Conservation (phyloP, 257 asterid species). For the Nicotiana undulata region DNA sequence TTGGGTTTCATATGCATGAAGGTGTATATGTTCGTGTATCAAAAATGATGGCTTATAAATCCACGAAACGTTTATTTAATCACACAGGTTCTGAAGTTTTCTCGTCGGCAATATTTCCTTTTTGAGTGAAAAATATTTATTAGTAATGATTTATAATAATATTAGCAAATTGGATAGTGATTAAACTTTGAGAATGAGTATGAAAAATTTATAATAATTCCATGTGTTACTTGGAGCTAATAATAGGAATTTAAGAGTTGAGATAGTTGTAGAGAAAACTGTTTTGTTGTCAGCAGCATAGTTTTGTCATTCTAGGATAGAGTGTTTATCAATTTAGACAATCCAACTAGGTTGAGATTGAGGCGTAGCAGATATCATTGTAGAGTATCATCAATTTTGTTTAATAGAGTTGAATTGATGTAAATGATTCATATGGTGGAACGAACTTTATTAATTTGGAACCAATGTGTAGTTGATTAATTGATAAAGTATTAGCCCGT, state of each 20-base stretch:
- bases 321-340: background rate
- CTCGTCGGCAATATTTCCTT: background rate
- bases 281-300: too few species aligned
- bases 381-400: background rate
- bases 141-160: background rate
- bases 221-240: too few species aligned
- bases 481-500: background rate
- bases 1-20: too few species aligned
- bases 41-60: conserved; percentile 30
- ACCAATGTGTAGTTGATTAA: background rate
- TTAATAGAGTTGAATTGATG: background rate
- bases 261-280: too few species aligned
- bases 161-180: background rate
- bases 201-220: too few species aligned
- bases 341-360: background rate
- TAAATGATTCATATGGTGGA: background rate
- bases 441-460: background rate
- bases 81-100: conserved; percentile 20
- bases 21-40: background rate
- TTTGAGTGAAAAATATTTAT: background rate
- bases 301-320: background rate
- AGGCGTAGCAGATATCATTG: background rate
- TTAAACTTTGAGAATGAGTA: background rate
- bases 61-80: conserved; percentile 27
- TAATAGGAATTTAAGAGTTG: too few species aligned